Percentiles rank a stretch among this genome's conserved stretches.
Conservation (phyloP, 1,284 basidiomycete species). For the Vanrija humicola region DNA sequence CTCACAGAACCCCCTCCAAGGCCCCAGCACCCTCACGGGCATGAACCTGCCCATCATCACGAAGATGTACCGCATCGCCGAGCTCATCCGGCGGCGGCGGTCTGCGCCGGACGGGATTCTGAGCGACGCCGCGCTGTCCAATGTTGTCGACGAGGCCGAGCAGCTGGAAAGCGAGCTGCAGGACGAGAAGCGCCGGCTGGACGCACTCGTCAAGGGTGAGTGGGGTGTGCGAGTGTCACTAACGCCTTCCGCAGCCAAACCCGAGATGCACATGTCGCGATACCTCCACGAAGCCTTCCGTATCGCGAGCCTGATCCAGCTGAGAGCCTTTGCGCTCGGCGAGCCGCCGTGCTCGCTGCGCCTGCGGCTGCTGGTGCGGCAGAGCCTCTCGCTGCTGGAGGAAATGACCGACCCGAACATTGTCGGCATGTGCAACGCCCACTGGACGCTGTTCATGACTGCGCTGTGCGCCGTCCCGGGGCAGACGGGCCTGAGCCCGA, state of each 20-base stretch:
- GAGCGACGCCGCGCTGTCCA: conserved; percentile 29
- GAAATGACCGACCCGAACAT: conserved; percentile 31
- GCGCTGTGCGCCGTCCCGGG: conserved; percentile 22
- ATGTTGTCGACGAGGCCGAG: conserved; percentile 23
- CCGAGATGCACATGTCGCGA: conserved; percentile 27
- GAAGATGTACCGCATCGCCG: conserved; percentile 28
- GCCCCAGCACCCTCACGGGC: conserved; percentile 31
- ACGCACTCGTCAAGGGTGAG: conserved; percentile 24
- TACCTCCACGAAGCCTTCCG: conserved; percentile 39
- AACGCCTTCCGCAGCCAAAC: conserved; percentile 16
- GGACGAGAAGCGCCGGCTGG: conserved; percentile 29
- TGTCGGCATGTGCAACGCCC: conserved; percentile 31
- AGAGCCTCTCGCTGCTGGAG: conserved; percentile 32
- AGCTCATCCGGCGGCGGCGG: conserved; percentile 21
- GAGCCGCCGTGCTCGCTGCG: conserved; percentile 28
- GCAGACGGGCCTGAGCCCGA: conserved; percentile 11
- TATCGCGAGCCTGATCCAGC: conserved; percentile 27
- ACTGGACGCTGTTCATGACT: conserved; percentile 36
- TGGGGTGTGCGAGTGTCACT: neutral
- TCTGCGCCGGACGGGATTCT: conserved; percentile 11
- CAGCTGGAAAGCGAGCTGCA: conserved; percentile 26
- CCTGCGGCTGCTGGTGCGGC: conserved; percentile 30
- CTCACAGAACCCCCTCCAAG: conserved; percentile 1
- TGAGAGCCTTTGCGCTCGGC: conserved; percentile 26
- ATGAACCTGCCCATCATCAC: conserved; percentile 27